Evolutionary conservation across 2,329 filamentous ascomycete genomes (phyloP).

Genomic region (Nannizzia gypsea): DNA sequence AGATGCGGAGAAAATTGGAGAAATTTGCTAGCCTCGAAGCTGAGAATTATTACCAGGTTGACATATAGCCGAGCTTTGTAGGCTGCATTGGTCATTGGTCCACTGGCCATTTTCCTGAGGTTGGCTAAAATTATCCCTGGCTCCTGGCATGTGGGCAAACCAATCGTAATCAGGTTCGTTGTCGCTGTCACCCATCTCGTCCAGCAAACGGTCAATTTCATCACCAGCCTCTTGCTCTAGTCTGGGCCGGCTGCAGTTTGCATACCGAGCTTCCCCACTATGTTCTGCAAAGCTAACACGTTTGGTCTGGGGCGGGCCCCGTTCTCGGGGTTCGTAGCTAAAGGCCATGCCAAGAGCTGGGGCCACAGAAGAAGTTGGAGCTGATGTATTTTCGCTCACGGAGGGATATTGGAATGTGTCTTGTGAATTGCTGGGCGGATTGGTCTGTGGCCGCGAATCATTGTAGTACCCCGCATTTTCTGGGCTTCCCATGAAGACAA

Average conservation of each 20-base stretch:
- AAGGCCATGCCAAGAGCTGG: background rate
- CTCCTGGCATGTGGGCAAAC: slow-evolving; percentile 6
- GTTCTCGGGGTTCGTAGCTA: background rate
- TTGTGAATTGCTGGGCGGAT: slow-evolving; percentile 10
- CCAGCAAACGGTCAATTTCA: slow-evolving; percentile 22
- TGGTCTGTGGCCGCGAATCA: slow-evolving; percentile 21
- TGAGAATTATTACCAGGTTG: background rate
- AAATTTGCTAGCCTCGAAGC: background rate
- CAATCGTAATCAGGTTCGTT: slow-evolving; percentile 18
- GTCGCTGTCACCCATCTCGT: slow-evolving; percentile 19
- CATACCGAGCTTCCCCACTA: slow-evolving; percentile 9
- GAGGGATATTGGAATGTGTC: slow-evolving; percentile 10
- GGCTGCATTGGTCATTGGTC: background rate
- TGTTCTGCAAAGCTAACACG: slow-evolving; percentile 16
- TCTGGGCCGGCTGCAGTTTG: slow-evolving; percentile 4
- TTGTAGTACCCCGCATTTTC: slow-evolving; percentile 36
- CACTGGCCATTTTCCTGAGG: background rate
- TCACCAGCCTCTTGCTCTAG: slow-evolving; percentile 16
- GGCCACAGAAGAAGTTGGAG: slow-evolving; percentile 12
- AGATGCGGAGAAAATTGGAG: background rate
- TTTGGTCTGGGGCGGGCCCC: background rate
- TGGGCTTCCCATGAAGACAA: slow-evolving; percentile 41
- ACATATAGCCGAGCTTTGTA: background rate
- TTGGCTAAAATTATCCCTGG: background rate
- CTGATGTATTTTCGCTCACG: slow-evolving; percentile 12